Conservation (phyloP, 2,329 filamentous ascomycete genomes). For the Chaetomium strumarium region DNA sequence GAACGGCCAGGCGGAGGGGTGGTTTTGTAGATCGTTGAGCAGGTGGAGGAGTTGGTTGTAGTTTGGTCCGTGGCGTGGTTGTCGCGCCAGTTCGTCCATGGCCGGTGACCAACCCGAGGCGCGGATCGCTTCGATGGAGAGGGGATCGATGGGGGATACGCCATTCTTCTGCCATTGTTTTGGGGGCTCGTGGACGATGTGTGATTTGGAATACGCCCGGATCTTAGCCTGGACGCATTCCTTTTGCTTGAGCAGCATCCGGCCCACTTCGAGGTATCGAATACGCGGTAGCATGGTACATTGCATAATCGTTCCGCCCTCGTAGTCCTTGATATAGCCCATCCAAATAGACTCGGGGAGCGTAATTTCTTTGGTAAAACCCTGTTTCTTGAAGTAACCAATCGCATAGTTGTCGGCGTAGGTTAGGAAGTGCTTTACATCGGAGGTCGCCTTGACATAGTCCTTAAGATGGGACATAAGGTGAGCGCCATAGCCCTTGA, state of each 20-base stretch:
- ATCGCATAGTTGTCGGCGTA: slow-evolving; percentile 99
- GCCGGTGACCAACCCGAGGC: slow-evolving; percentile 92
- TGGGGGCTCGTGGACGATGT: slow-evolving; percentile 80
- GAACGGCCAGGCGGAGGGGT: slow-evolving; percentile 91
- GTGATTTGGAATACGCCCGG: slow-evolving; percentile 79
- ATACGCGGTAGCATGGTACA: slow-evolving; percentile 95
- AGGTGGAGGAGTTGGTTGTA: slow-evolving; percentile 91
- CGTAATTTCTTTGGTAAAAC: slow-evolving; percentile 97
- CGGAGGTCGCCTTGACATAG: slow-evolving; percentile 93
- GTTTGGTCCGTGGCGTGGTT: slow-evolving; percentile 91
- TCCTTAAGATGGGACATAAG: slow-evolving; percentile 97
- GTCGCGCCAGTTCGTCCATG: slow-evolving; percentile 94
- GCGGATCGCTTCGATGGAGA: slow-evolving; percentile 81
- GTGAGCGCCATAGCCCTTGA: slow-evolving; percentile 96
- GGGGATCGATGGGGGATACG: slow-evolving; percentile 69
- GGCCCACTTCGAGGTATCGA: slow-evolving; percentile 84
- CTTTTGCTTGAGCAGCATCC: slow-evolving; percentile 96
- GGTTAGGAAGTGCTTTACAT: slow-evolving; percentile 97
- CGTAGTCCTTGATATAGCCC: slow-evolving; percentile 99
- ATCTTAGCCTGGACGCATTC: slow-evolving; percentile 94
- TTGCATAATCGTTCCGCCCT: slow-evolving; percentile 98
- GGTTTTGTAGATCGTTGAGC: slow-evolving; percentile 92
- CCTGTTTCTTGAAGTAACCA: slow-evolving; percentile 98
- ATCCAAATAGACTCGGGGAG: slow-evolving; percentile 89
- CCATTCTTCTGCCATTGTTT: slow-evolving; percentile 68